A percentile compares a stretch with the other conserved stretches of the same genome.
Evolutionary conservation across 768 basidiomycete species (phyloP).

Genomic region (Suillus weaverae): DNA sequence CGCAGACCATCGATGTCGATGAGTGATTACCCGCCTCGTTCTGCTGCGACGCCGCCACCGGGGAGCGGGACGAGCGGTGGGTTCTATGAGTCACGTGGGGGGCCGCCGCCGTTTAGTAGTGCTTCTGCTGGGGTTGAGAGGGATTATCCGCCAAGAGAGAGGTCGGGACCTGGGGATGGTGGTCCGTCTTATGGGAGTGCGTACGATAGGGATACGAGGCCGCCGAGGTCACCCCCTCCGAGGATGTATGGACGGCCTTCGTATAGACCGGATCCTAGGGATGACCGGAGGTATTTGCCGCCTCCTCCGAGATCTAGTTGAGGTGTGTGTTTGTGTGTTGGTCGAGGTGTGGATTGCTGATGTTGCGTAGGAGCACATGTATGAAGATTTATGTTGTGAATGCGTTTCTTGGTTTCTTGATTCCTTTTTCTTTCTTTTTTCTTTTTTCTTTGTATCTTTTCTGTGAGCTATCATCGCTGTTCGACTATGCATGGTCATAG

Average conservation of each 20-base stretch:
- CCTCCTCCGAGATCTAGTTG: conserved; percentile 20
- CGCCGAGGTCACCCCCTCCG: conserved; percentile 23
- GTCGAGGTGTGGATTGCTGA: background rate
- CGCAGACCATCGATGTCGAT: conserved; percentile 21
- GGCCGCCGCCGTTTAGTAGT: conserved; percentile 17
- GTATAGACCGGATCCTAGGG: conserved; percentile 29
- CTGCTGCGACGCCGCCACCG: conserved; percentile 26
- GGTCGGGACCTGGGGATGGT: conserved; percentile 21
- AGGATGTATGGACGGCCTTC: conserved; percentile 15
- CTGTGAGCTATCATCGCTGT: background rate
- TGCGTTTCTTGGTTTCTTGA: background rate
- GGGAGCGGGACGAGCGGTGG: conserved; percentile 21
- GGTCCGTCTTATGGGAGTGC: conserved; percentile 30
- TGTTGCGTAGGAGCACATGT: background rate
- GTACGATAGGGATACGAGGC: conserved; percentile 38
- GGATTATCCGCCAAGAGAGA: conserved; percentile 30
- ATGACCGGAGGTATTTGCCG: conserved; percentile 39
- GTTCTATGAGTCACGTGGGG: conserved; percentile 34
- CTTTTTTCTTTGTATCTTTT: background rate
- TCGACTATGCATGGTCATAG: background rate
- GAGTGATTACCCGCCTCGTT: conserved; percentile 25
- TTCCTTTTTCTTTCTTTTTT: background rate
- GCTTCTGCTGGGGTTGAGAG: conserved; percentile 32
- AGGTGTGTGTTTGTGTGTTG: conserved; percentile 1
- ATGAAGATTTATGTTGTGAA: background rate